phyloP scores from a whole-genome alignment of 495 filamentous ascomycete species.

The Lophium mytilinum region DNA sequence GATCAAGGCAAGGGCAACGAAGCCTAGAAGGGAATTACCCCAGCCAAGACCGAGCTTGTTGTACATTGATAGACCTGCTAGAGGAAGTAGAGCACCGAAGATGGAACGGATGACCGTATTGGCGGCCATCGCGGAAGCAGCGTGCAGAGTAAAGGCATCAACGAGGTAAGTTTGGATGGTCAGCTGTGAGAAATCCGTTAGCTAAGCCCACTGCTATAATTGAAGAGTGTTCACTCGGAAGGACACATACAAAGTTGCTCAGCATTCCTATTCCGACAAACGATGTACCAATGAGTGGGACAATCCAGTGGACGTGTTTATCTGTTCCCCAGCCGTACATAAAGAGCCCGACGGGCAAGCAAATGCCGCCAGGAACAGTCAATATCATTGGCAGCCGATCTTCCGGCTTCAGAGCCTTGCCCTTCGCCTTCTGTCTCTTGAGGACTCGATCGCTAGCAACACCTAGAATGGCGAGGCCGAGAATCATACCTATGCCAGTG shows the following conservation, averaged over 20 bases:
- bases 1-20: conserved; percentile 1
- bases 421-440: conserved; percentile 27
- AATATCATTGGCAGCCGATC: conserved; percentile 29
- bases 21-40: conserved; percentile 2
- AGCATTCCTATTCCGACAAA: conserved; percentile 32
- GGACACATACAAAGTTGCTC: conserved; percentile 24
- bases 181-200: conserved; percentile 15
- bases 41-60: conserved; percentile 4
- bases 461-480: conserved; percentile 29
- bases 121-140: conserved; percentile 11
- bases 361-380: conserved; percentile 28
- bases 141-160: conserved; percentile 10
- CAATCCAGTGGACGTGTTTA: conserved; percentile 32
- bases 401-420: conserved; percentile 30
- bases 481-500: conserved; percentile 30
- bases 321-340: conserved; percentile 33
- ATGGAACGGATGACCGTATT: conserved; percentile 11
- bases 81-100: conserved; percentile 8
- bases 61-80: conserved; percentile 2
- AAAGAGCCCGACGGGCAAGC: conserved; percentile 32
- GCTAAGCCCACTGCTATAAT: neutral
- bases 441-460: conserved; percentile 26
- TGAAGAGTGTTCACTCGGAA: no score
- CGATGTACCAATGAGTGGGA: conserved; percentile 31
- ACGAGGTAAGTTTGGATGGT: conserved; percentile 32